Conservation (phyloP, 176 grass and related monocot genomes). For the Eragrostis curvula region DNA sequence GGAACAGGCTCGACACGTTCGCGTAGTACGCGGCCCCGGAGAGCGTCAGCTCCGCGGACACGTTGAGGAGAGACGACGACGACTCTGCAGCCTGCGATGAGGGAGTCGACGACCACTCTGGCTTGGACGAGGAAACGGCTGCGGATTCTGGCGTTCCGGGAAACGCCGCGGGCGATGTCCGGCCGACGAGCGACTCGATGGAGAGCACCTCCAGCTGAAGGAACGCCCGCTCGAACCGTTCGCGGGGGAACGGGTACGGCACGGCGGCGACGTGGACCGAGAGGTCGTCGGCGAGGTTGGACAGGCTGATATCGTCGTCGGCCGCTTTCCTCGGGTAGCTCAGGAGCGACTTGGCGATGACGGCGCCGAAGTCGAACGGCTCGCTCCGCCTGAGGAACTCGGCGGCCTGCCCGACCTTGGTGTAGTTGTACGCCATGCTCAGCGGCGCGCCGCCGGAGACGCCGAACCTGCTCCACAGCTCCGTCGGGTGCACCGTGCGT, state of each 20-base stretch:
- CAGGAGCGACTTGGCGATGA: slow-evolving; percentile 82
- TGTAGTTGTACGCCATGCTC: slow-evolving; percentile 61
- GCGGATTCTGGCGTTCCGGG: not conserved
- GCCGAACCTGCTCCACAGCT: slow-evolving; percentile 61
- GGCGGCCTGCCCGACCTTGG: slow-evolving; percentile 48
- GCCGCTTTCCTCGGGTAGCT: slow-evolving; percentile 61
- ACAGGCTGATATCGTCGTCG: slow-evolving; percentile 32
- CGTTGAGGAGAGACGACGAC: slow-evolving; percentile 41
- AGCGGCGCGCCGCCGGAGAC: slow-evolving; percentile 34
- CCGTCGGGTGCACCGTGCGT: slow-evolving; percentile 49
- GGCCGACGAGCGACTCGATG: slow-evolving; percentile 62
- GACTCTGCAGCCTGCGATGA: not conserved
- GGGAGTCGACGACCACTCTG: not conserved
- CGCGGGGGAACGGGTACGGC: slow-evolving; percentile 43
- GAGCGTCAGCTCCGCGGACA: slow-evolving; percentile 47
- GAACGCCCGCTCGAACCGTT: slow-evolving; percentile 54
- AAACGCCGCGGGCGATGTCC: slow-evolving; percentile 21
- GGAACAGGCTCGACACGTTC: slow-evolving; percentile 49
- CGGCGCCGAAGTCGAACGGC: slow-evolving; percentile 62
- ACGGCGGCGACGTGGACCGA: slow-evolving; percentile 55
- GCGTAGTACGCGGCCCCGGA: slow-evolving; percentile 5
- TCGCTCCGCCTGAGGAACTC: slow-evolving; percentile 66
- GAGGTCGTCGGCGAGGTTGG: slow-evolving; percentile 66
- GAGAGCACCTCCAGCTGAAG: slow-evolving; percentile 79
- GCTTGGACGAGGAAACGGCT: not conserved